Percentiles rank a stretch among this genome's conserved stretches.
These are phyloP conservation scores for Rhypophila decipiens DNA, from an alignment of 495 filamentous ascomycete genomes.

Conservation along the genomic window DNA sequence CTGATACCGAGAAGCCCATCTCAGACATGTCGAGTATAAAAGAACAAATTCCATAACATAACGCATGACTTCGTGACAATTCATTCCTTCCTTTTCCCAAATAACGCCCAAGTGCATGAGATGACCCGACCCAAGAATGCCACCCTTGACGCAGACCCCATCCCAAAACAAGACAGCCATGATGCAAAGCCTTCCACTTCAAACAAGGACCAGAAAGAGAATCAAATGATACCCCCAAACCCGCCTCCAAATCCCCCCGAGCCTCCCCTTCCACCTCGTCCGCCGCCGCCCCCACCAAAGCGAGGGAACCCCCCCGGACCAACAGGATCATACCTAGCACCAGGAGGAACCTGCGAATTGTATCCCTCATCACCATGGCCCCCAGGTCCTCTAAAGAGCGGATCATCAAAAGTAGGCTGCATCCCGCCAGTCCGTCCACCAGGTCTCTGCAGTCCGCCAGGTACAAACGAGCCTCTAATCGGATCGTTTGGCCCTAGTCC, in stretches of 20 bases:
- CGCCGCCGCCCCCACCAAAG: slow-evolving; percentile 28
- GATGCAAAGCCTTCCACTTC: neutral
- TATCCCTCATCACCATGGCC: slow-evolving; percentile 32
- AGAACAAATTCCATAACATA: too few species aligned
- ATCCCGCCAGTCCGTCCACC: slow-evolving; percentile 66
- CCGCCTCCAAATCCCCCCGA: slow-evolving; percentile 30
- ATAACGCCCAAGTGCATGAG: too few species aligned
- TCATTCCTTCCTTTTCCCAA: too few species aligned
- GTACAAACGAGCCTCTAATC: slow-evolving; percentile 45
- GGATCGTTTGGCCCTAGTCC: slow-evolving; percentile 84
- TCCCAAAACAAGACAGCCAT: too few species aligned
- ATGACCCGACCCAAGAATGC: too few species aligned
- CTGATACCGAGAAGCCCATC: too few species aligned
- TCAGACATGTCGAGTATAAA: too few species aligned
- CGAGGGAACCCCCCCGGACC: slow-evolving; percentile 59
- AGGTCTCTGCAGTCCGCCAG: slow-evolving; percentile 22
- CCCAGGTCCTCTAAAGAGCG: slow-evolving; percentile 64
- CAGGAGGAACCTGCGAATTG: slow-evolving; percentile 52
- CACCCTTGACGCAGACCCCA: too few species aligned
- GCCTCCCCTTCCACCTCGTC: slow-evolving; percentile 21
- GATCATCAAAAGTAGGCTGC: slow-evolving; percentile 95
- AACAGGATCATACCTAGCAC: slow-evolving; percentile 69
- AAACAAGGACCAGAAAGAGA: neutral
- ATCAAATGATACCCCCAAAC: slow-evolving; percentile 37
- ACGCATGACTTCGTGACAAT: too few species aligned